Conservation (phyloP, 129 eudicot genomes). For the Centaurea solstitialis region DNA sequence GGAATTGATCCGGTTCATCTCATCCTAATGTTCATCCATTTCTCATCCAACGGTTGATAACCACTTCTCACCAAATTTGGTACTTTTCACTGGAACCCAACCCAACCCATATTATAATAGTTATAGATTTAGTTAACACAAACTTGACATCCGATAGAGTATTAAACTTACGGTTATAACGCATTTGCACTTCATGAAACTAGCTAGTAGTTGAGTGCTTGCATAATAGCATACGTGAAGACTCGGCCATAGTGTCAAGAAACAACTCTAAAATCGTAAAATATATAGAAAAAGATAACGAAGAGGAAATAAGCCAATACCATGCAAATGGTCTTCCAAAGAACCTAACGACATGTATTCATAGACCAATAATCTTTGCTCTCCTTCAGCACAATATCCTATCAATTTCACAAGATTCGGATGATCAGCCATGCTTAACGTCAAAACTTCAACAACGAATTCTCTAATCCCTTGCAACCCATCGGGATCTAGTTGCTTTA, state of each 20-base stretch:
- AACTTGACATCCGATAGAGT: not conserved
- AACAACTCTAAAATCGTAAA: not conserved
- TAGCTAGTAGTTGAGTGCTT: slow-evolving; percentile 29
- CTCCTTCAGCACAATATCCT: slow-evolving; percentile 91
- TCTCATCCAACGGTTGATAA: too few relatives aligned
- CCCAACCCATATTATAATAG: too few relatives aligned
- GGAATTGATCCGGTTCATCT: too few relatives aligned
- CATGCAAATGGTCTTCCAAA: slow-evolving; percentile 83
- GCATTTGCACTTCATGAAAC: slow-evolving; percentile 13
- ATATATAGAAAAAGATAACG: not conserved
- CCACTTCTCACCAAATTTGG: too few relatives aligned
- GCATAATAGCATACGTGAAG: slow-evolving; percentile 14
- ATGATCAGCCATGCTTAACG: slow-evolving; percentile 76
- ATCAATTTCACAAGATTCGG: slow-evolving; percentile 84
- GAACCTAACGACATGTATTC: slow-evolving; percentile 96
- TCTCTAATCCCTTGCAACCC: slow-evolving; percentile 86
- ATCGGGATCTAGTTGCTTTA: slow-evolving; percentile 78
- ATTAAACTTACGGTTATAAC: slow-evolving; percentile 25
- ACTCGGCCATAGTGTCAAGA: not conserved
- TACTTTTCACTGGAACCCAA: too few relatives aligned
- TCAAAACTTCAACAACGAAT: slow-evolving; percentile 75
- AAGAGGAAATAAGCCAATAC: slow-evolving; percentile 33
- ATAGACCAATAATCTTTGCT: slow-evolving; percentile 80
- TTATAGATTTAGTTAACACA: too few relatives aligned
- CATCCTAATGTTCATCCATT: too few relatives aligned